Conservation (phyloP, 148 eudicot genomes). For the Polygonum maritimum region DNA sequence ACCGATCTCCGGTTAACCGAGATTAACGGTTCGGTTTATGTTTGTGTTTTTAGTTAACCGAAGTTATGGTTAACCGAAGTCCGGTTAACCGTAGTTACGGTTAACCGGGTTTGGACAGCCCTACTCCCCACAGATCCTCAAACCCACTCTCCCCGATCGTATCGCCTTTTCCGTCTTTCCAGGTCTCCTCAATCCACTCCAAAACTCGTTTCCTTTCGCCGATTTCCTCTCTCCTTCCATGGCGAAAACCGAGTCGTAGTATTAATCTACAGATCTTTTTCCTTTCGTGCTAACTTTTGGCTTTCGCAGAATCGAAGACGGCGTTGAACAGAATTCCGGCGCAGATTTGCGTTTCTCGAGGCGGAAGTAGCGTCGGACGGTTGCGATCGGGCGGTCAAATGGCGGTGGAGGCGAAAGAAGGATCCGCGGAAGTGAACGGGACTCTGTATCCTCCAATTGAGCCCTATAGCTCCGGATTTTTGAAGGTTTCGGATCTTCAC, state of each 20-base stretch:
- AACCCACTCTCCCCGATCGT: neutral
- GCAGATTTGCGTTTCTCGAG: neutral
- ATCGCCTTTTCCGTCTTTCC: neutral
- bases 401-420: constrained; percentile 45
- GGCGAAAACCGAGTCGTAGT: neutral
- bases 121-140: neutral
- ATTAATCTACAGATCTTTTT: neutral
- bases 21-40: no score
- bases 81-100: no score
- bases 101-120: no score
- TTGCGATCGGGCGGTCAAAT: neutral
- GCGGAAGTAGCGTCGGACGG: neutral
- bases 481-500: constrained; percentile 92
- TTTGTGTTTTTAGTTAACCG: no score
- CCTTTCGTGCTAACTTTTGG: neutral
- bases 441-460: constrained; percentile 63
- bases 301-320: neutral
- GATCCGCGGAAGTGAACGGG: constrained; percentile 27
- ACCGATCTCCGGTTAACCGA: no score
- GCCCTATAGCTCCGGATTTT: constrained; percentile 61
- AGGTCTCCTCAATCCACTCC: neutral
- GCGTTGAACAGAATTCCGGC: neutral
- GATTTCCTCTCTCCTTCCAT: neutral
- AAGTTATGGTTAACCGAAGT: no score
- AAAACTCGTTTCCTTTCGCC: neutral